Evolutionary conservation across 2,329 filamentous ascomycete species (phyloP).

Genomic region (Venturia nashicola): DNA sequence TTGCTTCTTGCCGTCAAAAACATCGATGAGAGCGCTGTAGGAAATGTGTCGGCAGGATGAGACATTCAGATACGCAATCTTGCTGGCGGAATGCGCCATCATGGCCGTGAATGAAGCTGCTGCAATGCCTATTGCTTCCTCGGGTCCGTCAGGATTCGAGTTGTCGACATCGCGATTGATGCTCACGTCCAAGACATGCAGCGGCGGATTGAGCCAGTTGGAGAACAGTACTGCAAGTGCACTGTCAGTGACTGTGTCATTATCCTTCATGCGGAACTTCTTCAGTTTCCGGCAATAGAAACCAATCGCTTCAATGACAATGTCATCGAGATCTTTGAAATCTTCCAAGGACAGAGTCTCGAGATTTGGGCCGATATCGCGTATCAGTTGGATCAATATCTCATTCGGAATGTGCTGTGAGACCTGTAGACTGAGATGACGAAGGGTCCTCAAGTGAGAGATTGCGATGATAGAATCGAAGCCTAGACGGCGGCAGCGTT

Average conservation of each 20-base stretch:
- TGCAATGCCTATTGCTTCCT: conserved; percentile 56
- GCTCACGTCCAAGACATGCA: conserved; percentile 62
- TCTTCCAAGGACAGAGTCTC: conserved; percentile 65
- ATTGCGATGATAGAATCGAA: conserved; percentile 54
- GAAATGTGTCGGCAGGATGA: conserved; percentile 75
- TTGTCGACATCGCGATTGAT: conserved; percentile 69
- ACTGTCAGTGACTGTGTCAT: conserved; percentile 60
- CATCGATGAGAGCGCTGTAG: conserved; percentile 56
- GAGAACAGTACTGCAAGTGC: conserved; percentile 63
- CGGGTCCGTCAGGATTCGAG: conserved; percentile 48
- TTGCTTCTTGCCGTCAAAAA: conserved; percentile 47
- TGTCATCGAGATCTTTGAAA: conserved; percentile 55
- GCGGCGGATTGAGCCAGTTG: conserved; percentile 59
- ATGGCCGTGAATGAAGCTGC: conserved; percentile 64
- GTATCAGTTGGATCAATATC: conserved; percentile 49
- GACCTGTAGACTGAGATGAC: conserved; percentile 65
- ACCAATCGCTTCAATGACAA: conserved; percentile 59
- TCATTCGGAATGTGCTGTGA: conserved; percentile 43
- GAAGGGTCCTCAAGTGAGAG: conserved; percentile 47
- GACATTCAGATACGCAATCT: conserved; percentile 59
- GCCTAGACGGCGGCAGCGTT: conserved; percentile 64
- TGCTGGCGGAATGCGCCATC: conserved; percentile 68
- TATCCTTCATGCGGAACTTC: conserved; percentile 75
- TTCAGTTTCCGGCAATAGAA: conserved; percentile 51
- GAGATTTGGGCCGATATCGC: conserved; percentile 51